Base-by-base conservation (phyloP, 2,329 filamentous ascomycete genomes). In the Pseudophaeomoniella oleicola region DNA sequence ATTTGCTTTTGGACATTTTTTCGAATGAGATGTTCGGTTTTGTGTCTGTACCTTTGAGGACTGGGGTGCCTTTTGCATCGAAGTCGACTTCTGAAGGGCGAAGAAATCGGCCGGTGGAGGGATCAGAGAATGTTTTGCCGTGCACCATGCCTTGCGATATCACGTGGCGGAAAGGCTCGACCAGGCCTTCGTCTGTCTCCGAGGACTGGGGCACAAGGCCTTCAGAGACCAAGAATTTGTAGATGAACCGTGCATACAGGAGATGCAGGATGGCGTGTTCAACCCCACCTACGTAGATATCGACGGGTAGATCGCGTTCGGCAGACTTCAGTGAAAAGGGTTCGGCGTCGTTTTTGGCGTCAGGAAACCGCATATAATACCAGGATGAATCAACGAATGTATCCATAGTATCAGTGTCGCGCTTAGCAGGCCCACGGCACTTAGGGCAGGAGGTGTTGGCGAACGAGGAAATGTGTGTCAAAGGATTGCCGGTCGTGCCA, bases 1-100 rank as follows among this genome's bases (percentile, higher is more conserved):
- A 69, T 57, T 94, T 94, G 49, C 83, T 92, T 60, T 94, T 94
- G 29, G 82, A 90, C 86, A 94, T 94, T 54, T 94, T 94, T 55
- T 93, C 85, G 47, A 72, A 93, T 1, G 73, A 77, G 13, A 85
- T 58, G 17, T 63, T 70, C 2, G 80, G 74, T 0, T 51, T 49
- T 34, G 69, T 58, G 3, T 75, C 72, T 0, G 75, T 81, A 0
- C 69, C 66, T 13, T 65, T 65, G n/a, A 90, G 70, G 37, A 65
- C 63, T 1, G 81, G 81, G 10, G 61, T 59, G 0, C 63, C 58
- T 0, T 69, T 62, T 30, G 71, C 65, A 3, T 63, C 66, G 43
- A 87, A 76, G n/a, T 40, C 37, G 11, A 93, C 66, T 54, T 93
- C 83, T 12, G 76, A 69, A 0, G 81, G 81, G 43, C 74, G 78